Evolutionary conservation across 306 rosid genomes (phyloP), one percentile per base, ranked within the genome.

Genomic region (Fragaria vesca): DNA sequence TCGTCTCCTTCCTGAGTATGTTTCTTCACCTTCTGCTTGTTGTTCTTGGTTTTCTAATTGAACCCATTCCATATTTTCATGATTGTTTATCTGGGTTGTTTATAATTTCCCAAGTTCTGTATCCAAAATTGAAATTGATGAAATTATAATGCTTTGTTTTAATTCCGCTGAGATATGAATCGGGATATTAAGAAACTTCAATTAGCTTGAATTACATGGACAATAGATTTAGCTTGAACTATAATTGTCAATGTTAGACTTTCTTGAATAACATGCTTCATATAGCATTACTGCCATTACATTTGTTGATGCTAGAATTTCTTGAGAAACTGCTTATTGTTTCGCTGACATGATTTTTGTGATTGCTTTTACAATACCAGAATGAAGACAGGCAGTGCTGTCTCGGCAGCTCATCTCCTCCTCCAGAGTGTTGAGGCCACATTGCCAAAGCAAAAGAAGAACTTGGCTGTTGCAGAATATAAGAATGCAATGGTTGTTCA

Each of bases 401-500:
- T 87, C 75, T 89, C 91, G 16, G 88, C 89, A 32, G 91, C 80
- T 70, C 95, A 89, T 83, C 79, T 83, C 15, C 95, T 94, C 55
- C 72, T 86, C 74, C 97, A 87, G 72, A 88, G 90, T 65, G 97
- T 82, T 30, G 92, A 92, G 80, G 92, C 86, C 76, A 71, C 84
- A 3, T 77, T 92, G 62, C 98, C 97, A 6, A 92, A 89, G 82
- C 97, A 91, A 74, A 94, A 92, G 85, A 90, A 76, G 85, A 89
- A 85, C 80, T 72, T 83, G 73, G 97, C 92, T 51, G 76, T 86
- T 30, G 82, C 82, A 36, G 97, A 92, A 83, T 94, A 83, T 80
- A 94, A 89, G 85, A 89, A 85, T 17, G 91, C 97, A 32, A 94
- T 92, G 84, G 86, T 94, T 72, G 86, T 90, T 86, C 89, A 88